These are phyloP conservation scores for Neobulgaria alba DNA, from an alignment of 2,329 filamentous ascomycete genomes.

Conservation along the genomic window DNA sequence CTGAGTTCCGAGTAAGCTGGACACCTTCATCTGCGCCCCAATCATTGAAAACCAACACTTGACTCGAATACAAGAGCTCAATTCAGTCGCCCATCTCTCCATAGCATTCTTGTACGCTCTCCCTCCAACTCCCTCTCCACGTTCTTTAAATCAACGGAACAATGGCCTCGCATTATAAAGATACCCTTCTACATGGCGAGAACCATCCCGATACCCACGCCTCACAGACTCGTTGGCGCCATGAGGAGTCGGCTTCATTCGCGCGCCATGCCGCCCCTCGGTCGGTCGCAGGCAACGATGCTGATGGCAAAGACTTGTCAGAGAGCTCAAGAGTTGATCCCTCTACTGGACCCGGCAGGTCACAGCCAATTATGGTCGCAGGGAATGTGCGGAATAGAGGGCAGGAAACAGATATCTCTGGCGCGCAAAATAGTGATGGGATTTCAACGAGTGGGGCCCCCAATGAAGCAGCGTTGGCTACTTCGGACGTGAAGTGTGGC, in stretches of 20 bases:
- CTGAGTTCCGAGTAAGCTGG: no score
- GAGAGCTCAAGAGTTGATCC: constrained; percentile 42
- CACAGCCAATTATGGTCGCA: constrained; percentile 40
- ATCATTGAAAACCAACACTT: no score
- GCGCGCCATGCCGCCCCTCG: constrained; percentile 31
- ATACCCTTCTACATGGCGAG: constrained; percentile 20
- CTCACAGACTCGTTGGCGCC: constrained; percentile 51
- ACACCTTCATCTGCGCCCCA: no score
- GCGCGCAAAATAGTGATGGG: constrained; percentile 7
- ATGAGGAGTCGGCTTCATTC: constrained; percentile 53
- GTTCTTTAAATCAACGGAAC: no score
- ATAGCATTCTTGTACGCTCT: no score
- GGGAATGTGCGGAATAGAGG: constrained; percentile 15
- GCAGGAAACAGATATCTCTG: constrained; percentile 2
- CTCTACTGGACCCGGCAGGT: constrained; percentile 19
- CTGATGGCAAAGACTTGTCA: constrained; percentile 47
- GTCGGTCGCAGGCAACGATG: constrained; percentile 36
- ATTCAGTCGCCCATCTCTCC: no score
- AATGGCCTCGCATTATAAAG: constrained; percentile 23
- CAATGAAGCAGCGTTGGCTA: constrained; percentile 7
- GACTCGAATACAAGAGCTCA: no score
- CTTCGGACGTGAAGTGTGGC: constrained; percentile 58
- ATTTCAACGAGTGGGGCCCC: constrained; percentile 1
- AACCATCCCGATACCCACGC: constrained; percentile 41
- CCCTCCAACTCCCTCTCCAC: no score